Conservation (phyloP, 352 stramenopile species). For the Vaucheria bursata region DNA sequence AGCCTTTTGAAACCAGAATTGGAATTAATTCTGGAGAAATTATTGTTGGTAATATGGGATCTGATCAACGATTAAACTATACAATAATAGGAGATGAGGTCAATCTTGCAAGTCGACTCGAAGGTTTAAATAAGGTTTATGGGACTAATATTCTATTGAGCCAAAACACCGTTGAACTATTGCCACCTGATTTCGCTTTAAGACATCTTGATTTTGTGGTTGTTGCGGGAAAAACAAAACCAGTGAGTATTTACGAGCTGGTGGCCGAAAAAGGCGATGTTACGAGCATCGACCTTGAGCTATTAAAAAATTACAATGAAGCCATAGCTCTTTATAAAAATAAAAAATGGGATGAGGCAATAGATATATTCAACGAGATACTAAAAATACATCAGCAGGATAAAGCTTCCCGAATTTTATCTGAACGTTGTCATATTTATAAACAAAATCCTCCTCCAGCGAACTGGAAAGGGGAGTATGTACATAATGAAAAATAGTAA, state of each 20-base stretch:
- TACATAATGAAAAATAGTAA: too few relatives aligned
- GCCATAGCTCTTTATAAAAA: too few relatives aligned
- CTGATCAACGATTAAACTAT: not conserved
- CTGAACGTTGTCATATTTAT: too few relatives aligned
- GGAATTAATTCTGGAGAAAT: not conserved
- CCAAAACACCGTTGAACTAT: not conserved
- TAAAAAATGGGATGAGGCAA: too few relatives aligned
- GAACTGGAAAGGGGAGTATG: too few relatives aligned
- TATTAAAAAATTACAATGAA: too few relatives aligned
- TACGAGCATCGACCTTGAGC: too few relatives aligned
- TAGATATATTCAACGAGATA: too few relatives aligned
- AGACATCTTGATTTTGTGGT: not conserved
- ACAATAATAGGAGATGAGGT: not conserved
- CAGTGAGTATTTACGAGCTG: not conserved
- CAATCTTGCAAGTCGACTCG: not conserved
- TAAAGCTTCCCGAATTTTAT: too few relatives aligned
- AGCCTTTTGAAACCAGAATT: not conserved
- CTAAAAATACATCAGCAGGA: too few relatives aligned
- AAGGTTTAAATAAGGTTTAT: not conserved
- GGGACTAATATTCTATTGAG: not conserved
- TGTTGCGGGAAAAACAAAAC: not conserved
- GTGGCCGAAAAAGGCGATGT: too few relatives aligned
- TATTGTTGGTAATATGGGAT: not conserved
- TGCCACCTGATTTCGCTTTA: not conserved
- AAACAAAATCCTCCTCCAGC: too few relatives aligned